phyloP scores from a whole-genome alignment of 2,329 filamentous ascomycete species.

The Clathrospora elynae region DNA sequence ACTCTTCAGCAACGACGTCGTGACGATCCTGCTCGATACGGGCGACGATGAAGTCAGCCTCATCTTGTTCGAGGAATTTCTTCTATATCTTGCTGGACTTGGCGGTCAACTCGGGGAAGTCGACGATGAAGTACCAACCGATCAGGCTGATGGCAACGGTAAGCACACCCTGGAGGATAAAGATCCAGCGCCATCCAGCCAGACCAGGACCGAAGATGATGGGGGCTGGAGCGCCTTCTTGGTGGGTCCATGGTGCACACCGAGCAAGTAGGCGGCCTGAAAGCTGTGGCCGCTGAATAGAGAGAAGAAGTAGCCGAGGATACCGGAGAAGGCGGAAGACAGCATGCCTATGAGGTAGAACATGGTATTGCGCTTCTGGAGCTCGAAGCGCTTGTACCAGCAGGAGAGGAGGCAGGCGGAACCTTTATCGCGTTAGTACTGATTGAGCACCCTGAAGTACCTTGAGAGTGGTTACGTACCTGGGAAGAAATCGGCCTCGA shows the following conservation, averaged over 20 bases:
- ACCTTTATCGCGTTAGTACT: conserved; percentile 13
- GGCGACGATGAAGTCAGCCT: conserved; percentile 35
- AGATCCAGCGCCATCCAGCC: conserved; percentile 38
- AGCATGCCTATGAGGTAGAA: conserved; percentile 53
- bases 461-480: conserved; percentile 6
- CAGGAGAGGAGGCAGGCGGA: conserved; percentile 60
- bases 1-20: conserved; percentile 36
- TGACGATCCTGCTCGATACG: conserved; percentile 35
- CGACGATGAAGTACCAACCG: conserved; percentile 34
- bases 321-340: conserved; percentile 33
- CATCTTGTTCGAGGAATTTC: conserved; percentile 35
- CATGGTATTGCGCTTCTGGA: conserved; percentile 61
- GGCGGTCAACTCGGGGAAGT: conserved; percentile 35
- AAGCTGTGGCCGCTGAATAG: conserved; percentile 55
- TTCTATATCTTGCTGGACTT: conserved; percentile 25
- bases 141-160: conserved; percentile 27
- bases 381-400: conserved; percentile 64
- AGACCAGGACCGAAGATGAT: conserved; percentile 40
- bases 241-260: conserved; percentile 40
- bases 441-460: neutral
- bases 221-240: conserved; percentile 29
- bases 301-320: conserved; percentile 46
- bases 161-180: conserved; percentile 31
- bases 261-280: conserved; percentile 32
- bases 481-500: conserved; percentile 39